Evolutionary conservation across 129 eudicot species (phyloP).

Genomic region (Scalesia atractyloides): DNA sequence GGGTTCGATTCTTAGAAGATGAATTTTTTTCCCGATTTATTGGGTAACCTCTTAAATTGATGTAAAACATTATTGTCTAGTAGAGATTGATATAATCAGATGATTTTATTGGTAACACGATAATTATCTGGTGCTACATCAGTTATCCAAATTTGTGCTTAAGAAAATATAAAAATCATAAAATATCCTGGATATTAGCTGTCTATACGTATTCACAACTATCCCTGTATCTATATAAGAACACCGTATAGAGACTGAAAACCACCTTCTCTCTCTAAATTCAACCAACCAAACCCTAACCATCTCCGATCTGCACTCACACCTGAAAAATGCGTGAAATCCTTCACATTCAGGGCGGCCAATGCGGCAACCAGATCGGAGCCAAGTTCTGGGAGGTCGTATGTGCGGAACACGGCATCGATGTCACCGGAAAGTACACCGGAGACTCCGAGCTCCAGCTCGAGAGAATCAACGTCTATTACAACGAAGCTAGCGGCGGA

Average conservation of each 20-base stretch:
- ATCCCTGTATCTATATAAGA: conserved; percentile 21
- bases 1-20: no score
- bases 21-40: no score
- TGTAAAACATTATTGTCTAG: no score
- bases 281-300: conserved; percentile 30
- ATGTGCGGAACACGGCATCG: background rate
- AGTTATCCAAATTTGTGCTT: no score
- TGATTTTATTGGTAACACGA: no score
- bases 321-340: conserved; percentile 54
- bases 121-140: no score
- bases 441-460: conserved; percentile 58
- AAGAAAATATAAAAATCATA: background rate
- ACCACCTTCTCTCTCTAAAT: conserved; percentile 7
- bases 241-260: conserved; percentile 21
- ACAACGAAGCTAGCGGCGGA: conserved; percentile 61
- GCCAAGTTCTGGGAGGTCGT: conserved; percentile 12
- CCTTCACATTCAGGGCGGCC: conserved; percentile 67
- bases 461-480: conserved; percentile 60
- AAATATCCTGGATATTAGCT: background rate
- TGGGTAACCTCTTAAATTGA: no score
- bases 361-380: conserved; percentile 52
- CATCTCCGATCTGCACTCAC: conserved; percentile 22
- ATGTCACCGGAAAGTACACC: conserved; percentile 3
- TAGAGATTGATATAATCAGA: no score
- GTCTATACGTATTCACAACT: conserved; percentile 19